Conservation (phyloP, 306 rosid genomes). For the Pyrus pyrifolia region DNA sequence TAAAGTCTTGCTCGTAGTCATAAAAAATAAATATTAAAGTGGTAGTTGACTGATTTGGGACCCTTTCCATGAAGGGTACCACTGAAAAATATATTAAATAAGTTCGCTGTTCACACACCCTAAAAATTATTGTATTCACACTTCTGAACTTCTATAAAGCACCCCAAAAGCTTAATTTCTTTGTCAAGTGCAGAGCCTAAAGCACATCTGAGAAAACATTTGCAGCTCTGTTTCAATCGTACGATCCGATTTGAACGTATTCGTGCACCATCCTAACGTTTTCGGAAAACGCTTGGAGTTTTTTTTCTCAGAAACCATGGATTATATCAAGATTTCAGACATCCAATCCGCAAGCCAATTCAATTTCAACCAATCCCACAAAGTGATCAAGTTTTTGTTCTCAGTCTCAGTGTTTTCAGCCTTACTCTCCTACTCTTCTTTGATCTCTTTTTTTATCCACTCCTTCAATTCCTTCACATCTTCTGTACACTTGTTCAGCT, state of each 20-base stretch:
- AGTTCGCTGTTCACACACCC: not conserved
- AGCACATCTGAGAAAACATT: not conserved
- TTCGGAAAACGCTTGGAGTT: not conserved
- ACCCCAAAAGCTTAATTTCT: not conserved
- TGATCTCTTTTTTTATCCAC: conserved; percentile 22
- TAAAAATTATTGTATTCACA: not conserved
- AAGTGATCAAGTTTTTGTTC: conserved; percentile 30
- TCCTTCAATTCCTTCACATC: conserved; percentile 15
- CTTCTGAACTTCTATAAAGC: not conserved
- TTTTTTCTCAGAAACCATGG: conserved; percentile 7
- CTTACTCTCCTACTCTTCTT: conserved; percentile 16
- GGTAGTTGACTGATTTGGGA: not conserved
- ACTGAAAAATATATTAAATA: not conserved
- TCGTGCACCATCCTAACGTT: not conserved
- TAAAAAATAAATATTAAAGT: not conserved
- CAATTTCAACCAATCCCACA: conserved; percentile 5
- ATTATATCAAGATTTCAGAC: not conserved
- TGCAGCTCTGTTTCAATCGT: not conserved
- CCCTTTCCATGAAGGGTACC: not conserved
- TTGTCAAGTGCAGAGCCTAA: not conserved
- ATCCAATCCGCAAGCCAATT: not conserved
- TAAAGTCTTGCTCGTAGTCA: not conserved
- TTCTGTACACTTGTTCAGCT: conserved; percentile 22
- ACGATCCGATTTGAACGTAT: not conserved
- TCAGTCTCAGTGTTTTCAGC: conserved; percentile 28